Evolutionary conservation across 192 early-diverging fungal genomes (phyloP).

Genomic region (Coemansia reversa): DNA sequence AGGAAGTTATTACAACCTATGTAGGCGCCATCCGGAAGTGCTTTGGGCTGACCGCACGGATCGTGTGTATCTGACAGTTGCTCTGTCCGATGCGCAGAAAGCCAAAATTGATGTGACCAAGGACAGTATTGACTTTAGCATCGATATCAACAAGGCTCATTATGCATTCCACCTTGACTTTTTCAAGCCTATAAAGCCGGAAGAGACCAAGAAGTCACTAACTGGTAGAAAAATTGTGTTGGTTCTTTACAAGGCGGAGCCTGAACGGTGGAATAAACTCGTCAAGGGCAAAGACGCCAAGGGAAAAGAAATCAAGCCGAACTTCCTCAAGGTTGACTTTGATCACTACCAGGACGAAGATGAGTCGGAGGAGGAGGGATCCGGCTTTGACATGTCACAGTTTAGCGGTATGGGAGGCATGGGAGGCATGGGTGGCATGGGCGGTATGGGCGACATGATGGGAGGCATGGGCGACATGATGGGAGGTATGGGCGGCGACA

Average conservation of each 20-base stretch:
- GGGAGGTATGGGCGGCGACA: constrained; percentile 18
- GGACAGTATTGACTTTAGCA: constrained; percentile 59
- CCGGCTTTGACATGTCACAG: constrained; percentile 61
- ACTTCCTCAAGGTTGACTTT: constrained; percentile 91
- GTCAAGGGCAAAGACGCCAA: constrained; percentile 53
- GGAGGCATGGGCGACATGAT: constrained; percentile 17
- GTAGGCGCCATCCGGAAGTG: constrained; percentile 62
- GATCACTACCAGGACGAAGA: constrained; percentile 89
- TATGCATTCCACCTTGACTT: constrained; percentile 80
- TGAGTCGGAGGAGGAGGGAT: constrained; percentile 79
- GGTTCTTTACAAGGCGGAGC: constrained; percentile 73
- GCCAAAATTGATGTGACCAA: constrained; percentile 28
- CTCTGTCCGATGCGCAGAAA: constrained; percentile 67
- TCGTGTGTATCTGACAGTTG: constrained; percentile 80
- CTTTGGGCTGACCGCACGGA: constrained; percentile 90
- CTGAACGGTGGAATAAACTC: constrained; percentile 77
- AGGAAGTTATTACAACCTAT: not conserved
- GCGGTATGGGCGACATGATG: constrained; percentile 18
- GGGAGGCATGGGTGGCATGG: constrained; percentile 54
- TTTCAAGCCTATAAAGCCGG: constrained; percentile 65
- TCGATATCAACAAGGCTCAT: constrained; percentile 59
- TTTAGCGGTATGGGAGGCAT: constrained; percentile 49
- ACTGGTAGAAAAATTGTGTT: constrained; percentile 68
- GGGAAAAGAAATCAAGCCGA: constrained; percentile 46
- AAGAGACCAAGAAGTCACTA: constrained; percentile 66